A percentile compares a stretch with the other conserved stretches of the same genome.
phyloP scores from a whole-genome alignment of 306 rosid genomes.

The Cucurbita pepo region DNA sequence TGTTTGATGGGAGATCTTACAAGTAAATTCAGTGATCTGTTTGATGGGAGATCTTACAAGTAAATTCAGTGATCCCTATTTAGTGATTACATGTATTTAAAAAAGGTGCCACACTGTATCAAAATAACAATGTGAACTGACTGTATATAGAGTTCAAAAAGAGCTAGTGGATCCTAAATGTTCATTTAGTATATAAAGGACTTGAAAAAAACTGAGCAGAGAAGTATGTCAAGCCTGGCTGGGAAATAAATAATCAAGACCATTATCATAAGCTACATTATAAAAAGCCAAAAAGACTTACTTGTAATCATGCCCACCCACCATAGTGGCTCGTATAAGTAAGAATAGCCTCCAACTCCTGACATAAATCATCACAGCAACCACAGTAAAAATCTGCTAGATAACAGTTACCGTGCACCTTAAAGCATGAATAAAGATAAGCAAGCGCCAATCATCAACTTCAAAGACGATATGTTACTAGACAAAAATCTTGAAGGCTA shows the following conservation, averaged over 20 bases:
- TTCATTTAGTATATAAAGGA: neutral
- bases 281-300: conserved; percentile 28
- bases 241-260: neutral
- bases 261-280: neutral
- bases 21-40: neutral
- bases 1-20: neutral
- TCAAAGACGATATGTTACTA: neutral
- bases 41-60: neutral
- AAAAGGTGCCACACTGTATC: neutral
- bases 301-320: conserved; percentile 99
- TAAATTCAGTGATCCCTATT: neutral
- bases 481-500: neutral
- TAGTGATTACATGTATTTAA: neutral
- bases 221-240: neutral
- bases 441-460: neutral
- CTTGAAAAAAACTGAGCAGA: neutral
- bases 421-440: neutral
- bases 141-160: neutral
- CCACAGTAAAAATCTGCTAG: neutral
- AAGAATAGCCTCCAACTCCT: conserved; percentile 97
- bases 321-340: conserved; percentile 98
- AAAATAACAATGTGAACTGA: neutral
- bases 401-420: neutral
- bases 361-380: conserved; percentile 18
- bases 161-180: neutral